Conservation (phyloP, 2,329 filamentous ascomycete species). For the Sporothrix mexicana region DNA sequence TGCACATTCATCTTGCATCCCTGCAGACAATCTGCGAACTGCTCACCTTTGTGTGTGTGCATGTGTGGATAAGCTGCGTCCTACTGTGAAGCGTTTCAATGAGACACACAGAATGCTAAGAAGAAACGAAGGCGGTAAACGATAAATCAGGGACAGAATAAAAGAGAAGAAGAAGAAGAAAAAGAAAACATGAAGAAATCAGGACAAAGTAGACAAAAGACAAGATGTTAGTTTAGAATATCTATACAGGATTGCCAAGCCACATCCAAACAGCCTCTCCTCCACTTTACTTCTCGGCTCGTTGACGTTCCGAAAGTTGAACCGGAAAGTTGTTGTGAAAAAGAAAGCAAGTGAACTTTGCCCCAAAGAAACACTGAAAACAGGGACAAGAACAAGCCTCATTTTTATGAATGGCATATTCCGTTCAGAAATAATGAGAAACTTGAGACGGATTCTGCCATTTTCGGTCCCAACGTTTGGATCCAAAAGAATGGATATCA, state of each 20-base stretch:
- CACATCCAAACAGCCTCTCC: background rate
- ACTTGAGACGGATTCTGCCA: background rate
- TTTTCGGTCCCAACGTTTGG: background rate
- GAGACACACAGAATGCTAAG: background rate
- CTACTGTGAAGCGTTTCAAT: background rate
- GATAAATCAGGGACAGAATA: background rate
- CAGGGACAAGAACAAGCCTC: background rate
- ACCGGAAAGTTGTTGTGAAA: background rate
- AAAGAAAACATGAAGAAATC: slow-evolving; percentile 4
- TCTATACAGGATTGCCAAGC: background rate
- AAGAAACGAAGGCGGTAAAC: background rate
- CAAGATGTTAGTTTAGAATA: background rate
- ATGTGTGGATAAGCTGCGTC: background rate
- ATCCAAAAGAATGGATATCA: background rate
- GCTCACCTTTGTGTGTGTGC: background rate
- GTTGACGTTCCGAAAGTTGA: background rate
- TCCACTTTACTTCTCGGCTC: background rate
- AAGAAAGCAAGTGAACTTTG: background rate
- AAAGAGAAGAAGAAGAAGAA: background rate
- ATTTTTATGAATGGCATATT: background rate
- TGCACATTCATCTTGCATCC: slow-evolving; percentile 16
- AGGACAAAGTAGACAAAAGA: background rate
- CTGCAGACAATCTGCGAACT: slow-evolving; percentile 1
- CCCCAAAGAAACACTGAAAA: background rate
- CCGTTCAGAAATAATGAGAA: background rate